Evolutionary conservation across 2,329 filamentous ascomycete genomes (phyloP).

Genomic region (Fusarium sublunatum): DNA sequence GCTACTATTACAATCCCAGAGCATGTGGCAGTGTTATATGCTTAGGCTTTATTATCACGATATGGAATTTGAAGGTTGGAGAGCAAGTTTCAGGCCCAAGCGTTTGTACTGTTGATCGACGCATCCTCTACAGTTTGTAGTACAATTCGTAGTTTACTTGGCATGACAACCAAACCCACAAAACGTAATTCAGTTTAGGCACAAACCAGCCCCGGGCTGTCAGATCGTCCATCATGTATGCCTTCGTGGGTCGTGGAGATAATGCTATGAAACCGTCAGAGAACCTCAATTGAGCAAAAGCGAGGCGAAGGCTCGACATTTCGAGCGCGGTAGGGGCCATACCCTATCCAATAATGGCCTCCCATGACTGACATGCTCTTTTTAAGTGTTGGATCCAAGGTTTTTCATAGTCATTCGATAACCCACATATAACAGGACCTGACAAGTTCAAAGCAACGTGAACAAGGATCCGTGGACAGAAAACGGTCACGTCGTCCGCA

Average conservation of each 20-base stretch:
- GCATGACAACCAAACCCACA: neutral
- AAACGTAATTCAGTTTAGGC: neutral
- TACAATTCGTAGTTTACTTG: neutral
- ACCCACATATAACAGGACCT: slow-evolving; percentile 26
- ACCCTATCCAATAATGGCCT: neutral
- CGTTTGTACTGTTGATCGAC: no score
- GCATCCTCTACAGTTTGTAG: no score
- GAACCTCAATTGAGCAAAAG: slow-evolving; percentile 2
- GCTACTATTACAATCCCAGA: no score
- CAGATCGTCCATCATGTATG: slow-evolving; percentile 3
- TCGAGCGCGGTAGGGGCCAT: neutral
- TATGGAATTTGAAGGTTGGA: no score
- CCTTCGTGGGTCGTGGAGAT: slow-evolving; percentile 2
- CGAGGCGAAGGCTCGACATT: slow-evolving; percentile 10
- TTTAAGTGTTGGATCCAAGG: neutral
- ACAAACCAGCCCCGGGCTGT: slow-evolving; percentile 4
- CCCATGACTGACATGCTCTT: slow-evolving; percentile 3
- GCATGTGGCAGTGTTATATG: no score
- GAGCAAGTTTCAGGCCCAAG: no score
- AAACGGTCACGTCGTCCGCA: slow-evolving; percentile 21
- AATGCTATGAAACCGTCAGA: neutral
- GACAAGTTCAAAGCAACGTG: slow-evolving; percentile 12
- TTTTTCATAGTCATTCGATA: slow-evolving; percentile 32
- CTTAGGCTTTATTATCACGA: no score
- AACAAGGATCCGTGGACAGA: slow-evolving; percentile 2